Evolutionary conservation across 2,329 filamentous ascomycete species (phyloP).

Genomic region (Diaporthe nobilis): DNA sequence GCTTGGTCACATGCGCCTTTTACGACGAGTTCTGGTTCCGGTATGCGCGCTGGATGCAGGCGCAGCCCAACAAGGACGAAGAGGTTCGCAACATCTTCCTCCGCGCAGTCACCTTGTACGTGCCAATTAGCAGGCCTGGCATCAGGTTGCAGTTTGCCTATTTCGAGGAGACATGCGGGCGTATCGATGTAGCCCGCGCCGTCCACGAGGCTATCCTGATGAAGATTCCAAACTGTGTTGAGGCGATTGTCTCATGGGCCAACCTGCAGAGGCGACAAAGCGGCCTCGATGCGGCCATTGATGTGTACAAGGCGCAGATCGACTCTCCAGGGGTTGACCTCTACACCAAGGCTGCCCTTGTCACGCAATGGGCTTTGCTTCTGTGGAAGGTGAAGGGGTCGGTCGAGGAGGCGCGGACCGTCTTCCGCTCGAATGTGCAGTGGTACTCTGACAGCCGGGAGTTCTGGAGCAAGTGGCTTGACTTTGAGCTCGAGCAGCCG

Average conservation of each 20-base stretch:
- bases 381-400: slow-evolving; percentile 91
- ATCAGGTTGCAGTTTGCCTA: slow-evolving; percentile 93
- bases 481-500: slow-evolving; percentile 90
- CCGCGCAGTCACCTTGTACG: slow-evolving; percentile 86
- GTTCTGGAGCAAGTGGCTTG: slow-evolving; percentile 92
- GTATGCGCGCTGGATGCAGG: slow-evolving; percentile 95
- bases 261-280: slow-evolving; percentile 88
- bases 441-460: slow-evolving; percentile 87
- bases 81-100: slow-evolving; percentile 94
- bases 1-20: slow-evolving; percentile 90
- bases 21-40: slow-evolving; percentile 99
- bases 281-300: slow-evolving; percentile 86
- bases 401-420: slow-evolving; percentile 82
- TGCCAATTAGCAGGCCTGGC: slow-evolving; percentile 86
- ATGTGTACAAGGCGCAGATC: slow-evolving; percentile 85
- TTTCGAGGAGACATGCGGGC: slow-evolving; percentile 89
- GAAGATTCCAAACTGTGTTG: slow-evolving; percentile 83
- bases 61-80: slow-evolving; percentile 84
- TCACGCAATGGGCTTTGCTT: slow-evolving; percentile 89
- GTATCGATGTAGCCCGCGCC: slow-evolving; percentile 83
- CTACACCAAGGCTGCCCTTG: slow-evolving; percentile 87
- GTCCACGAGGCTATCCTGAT: slow-evolving; percentile 87
- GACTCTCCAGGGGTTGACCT: slow-evolving; percentile 79
- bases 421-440: slow-evolving; percentile 86
- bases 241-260: slow-evolving; percentile 89